Percentiles rank a stretch among this genome's conserved stretches.
These are phyloP conservation scores for Claviceps lovelessii DNA, from an alignment of 2,329 filamentous ascomycete genomes.

Conservation along the genomic window DNA sequence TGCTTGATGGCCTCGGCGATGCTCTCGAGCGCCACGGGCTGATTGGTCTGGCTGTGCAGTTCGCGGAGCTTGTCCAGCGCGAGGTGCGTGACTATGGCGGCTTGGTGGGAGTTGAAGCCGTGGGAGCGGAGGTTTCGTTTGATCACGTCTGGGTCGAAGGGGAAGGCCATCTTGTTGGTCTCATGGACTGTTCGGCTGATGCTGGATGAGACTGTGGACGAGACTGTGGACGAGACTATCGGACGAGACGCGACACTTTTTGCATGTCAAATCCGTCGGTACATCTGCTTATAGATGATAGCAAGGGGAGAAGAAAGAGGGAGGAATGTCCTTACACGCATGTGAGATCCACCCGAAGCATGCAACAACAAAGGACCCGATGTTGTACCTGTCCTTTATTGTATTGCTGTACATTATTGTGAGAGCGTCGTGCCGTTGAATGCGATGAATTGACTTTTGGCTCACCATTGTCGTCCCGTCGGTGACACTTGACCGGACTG, in stretches of 20 bases:
- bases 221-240: not conserved
- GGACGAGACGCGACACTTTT: not conserved
- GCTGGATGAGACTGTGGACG: not conserved
- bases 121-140: conserved; percentile 8
- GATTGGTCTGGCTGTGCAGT: conserved; percentile 3
- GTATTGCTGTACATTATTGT: not conserved
- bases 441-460: not conserved
- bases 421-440: not conserved
- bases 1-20: conserved; percentile 11
- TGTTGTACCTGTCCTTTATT: not conserved
- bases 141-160: conserved; percentile 9
- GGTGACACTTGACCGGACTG: not conserved
- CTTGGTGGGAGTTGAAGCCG: conserved; percentile 10
- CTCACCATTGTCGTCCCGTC: not conserved
- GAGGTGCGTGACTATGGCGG: conserved; percentile 10
- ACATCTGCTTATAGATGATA: not conserved
- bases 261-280: not conserved
- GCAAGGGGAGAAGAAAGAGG: too few species aligned
- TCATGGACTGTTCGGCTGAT: too few species aligned
- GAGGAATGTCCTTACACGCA: not conserved
- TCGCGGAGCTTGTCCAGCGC: conserved; percentile 10
- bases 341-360: not conserved
- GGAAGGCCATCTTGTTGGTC: conserved; percentile 5
- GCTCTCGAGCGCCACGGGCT: conserved; percentile 8
- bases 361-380: not conserved